A percentile compares a stretch with the other conserved stretches of the same genome.
Conservation (phyloP, 306 rosid genomes). For the Cucumis hystrix region DNA sequence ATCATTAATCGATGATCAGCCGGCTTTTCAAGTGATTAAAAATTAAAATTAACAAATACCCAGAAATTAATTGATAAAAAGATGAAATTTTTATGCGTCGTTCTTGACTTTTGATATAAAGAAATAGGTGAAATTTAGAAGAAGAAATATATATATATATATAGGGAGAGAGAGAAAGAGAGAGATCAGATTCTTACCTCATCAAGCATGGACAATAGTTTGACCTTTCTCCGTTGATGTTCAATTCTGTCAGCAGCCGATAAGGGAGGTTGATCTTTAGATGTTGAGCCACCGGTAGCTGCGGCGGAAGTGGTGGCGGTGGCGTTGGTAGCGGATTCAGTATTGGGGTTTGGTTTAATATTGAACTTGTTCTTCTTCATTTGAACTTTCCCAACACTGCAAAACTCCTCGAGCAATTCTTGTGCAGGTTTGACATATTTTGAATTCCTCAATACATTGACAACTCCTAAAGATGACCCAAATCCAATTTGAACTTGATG, state of each 20-base stretch:
- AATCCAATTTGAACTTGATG: slow-evolving; percentile 10
- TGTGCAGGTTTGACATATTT: slow-evolving; percentile 9
- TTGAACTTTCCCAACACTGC: slow-evolving; percentile 11
- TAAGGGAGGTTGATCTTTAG: slow-evolving; percentile 7
- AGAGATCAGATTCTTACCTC: slow-evolving; percentile 9
- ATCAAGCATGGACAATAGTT: slow-evolving; percentile 18
- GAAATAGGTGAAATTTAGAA: background rate
- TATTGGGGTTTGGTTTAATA: background rate
- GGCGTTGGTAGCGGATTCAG: background rate
- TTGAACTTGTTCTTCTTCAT: slow-evolving; percentile 6
- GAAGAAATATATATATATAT: no score
- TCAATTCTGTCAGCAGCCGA: slow-evolving; percentile 14
- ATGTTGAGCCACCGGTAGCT: background rate
- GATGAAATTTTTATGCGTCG: background rate
- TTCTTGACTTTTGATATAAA: background rate
- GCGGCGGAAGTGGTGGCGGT: background rate
- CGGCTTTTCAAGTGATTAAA: background rate
- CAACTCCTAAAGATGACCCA: slow-evolving; percentile 6
- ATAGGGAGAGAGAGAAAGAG: background rate
- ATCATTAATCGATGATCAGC: slow-evolving; percentile 1
- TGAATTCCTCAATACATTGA: slow-evolving; percentile 10
- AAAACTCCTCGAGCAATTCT: slow-evolving; percentile 11
- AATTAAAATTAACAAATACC: background rate
- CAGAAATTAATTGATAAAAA: background rate
- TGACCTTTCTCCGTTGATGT: slow-evolving; percentile 18